Evolutionary conservation across 345 rosid species (phyloP), one percentile per base, ranked within the genome.

Genomic region (Brassica carinata): DNA sequence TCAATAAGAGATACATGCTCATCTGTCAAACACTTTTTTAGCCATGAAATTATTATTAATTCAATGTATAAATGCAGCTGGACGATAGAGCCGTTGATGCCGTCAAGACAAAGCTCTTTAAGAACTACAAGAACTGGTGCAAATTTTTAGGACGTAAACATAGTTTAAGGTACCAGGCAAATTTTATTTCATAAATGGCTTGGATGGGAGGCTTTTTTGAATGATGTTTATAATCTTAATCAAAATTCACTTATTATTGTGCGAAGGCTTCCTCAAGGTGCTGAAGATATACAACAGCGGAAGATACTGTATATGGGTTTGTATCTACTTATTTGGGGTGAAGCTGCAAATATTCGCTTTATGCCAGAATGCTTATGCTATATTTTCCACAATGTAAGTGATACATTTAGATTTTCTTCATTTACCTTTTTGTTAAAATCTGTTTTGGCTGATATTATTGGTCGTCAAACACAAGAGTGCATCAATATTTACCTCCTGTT

Each of bases 271-370:
- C 99, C 98, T 83, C 97, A 95, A 85, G 85, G 84, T 64, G 89
- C 93, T 81, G 94, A 87, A 67, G 98, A 96, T 82, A 83, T 91
- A 75, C 98, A 93, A 73, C 99, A 96, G 85, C 85, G 98, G 73
- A 96, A 92, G 83, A 89, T 93, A 78, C 89, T 93, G 4, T 93
- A 96, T 74, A 93, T 92, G 97, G 99, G 97, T 10, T 86, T 96
- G 77, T 90, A 88, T 87, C 97, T 96, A 84, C 97, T 96, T 67
- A 92, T 92, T 48, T 91, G 99, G 99, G 98, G 99, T 33, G 98
- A 93, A 85, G 99, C 97, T 80, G 94, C 99, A 78, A 96, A 94
- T 79, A 83, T 96, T 77, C 96, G 98, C 71, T 96, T 92, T 83
- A 88, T 94, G 95, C 97, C 97, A 36, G 95, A 94, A 85, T 96